These are phyloP conservation scores for Solanum pimpinellifolium DNA, from an alignment of 257 asterid genomes.

Conservation along the genomic window DNA sequence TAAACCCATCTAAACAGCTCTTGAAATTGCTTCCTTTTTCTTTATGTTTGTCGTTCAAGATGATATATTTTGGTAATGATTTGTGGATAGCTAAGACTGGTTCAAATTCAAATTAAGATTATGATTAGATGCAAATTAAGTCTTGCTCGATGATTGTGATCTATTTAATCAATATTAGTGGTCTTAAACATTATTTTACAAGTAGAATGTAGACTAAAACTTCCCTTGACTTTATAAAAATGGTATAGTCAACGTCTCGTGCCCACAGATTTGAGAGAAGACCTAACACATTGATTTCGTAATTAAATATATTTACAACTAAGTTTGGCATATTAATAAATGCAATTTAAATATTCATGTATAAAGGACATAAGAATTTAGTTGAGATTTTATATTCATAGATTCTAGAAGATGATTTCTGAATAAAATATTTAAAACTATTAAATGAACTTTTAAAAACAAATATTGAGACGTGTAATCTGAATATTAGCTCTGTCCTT, in stretches of 20 bases:
- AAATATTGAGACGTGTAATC: neutral
- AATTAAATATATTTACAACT: neutral
- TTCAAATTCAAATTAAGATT: neutral
- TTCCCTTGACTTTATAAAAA: neutral
- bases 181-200: neutral
- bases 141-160: neutral
- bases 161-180: neutral
- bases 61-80: neutral
- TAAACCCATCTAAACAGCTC: no score
- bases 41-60: neutral
- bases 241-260: neutral
- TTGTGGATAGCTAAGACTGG: neutral
- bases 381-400: neutral
- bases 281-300: neutral
- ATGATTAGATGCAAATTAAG: neutral
- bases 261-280: neutral
- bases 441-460: no score
- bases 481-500: neutral
- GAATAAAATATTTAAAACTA: no score
- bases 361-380: neutral
- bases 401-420: neutral
- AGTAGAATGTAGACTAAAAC: neutral
- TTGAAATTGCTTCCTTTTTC: neutral
- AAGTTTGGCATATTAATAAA: neutral
- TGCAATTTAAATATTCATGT: neutral